Base-by-base conservation (phyloP, 169 alveolate species). In the Eimeria acervulina region DNA sequence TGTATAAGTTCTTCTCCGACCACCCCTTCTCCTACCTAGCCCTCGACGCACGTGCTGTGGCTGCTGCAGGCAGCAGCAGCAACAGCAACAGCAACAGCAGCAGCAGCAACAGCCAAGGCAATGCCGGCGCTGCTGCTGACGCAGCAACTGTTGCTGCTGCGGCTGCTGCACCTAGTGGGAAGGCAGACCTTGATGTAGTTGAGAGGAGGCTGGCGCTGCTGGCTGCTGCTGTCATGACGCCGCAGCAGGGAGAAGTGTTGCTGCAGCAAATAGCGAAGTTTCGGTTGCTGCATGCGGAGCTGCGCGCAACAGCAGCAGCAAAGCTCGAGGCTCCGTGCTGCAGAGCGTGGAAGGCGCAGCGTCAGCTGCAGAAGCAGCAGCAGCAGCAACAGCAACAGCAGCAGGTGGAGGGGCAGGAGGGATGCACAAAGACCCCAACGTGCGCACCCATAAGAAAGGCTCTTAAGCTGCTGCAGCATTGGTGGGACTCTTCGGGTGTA, bases 1-100 rank as follows among this genome's bases (percentile, higher is more conserved):
- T 92, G 2, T 83, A 83, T 40, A 55, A 55, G 66, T 92, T 92
- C 40, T 92, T 74, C 36, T 66, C 88, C 19, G 84, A 76, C 3
- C 95, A 92, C 51, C 95, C 95, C 47, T 83, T 92, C 52, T 81
- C 95, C 36, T 92, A 76, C 15, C 70, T 92, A 36, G 83, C 91
- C 21, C 52, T 81, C 8, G 95, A 61, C 40, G 80, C 63, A 59
- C 91, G 88, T 42, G 90, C 61, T 55, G 95, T 38, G 4, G 38
- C 68, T 23, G 61, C 90, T 28, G 74, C 90, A 21, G 31, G 42
- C 90, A 44, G 90, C 90, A 81, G 74, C 90, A 42, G 51, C 72
- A 80, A 42, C 89, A 78, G 40, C 90, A 52, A 33, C 91, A 55
- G 51, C 38, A 55, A 15, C 76, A 52, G 44, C 61, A 52, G 13